Percentiles rank a stretch among this genome's conserved stretches.
Evolutionary conservation across 331 rosid genomes (phyloP).

Genomic region (Stylosanthes scabra): DNA sequence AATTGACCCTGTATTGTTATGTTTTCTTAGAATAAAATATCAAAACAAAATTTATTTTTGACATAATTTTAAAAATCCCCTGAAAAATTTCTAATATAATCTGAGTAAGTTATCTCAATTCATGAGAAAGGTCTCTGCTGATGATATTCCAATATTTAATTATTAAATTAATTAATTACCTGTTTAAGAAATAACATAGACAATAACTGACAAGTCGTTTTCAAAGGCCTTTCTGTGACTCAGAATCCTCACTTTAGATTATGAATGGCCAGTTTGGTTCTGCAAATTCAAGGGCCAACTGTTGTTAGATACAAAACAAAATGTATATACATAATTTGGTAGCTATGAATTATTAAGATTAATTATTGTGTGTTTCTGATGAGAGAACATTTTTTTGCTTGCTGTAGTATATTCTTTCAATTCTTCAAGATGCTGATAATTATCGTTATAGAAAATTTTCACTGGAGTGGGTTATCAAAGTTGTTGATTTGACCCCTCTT

Average conservation of each 20-base stretch:
- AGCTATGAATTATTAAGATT: background rate
- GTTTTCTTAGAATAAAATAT: too few species aligned
- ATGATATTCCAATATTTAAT: background rate
- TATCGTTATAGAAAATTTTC: background rate
- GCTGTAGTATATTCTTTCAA: background rate
- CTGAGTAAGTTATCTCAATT: background rate
- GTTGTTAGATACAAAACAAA: background rate
- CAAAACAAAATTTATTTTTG: too few species aligned
- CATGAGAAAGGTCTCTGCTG: background rate
- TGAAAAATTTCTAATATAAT: too few species aligned
- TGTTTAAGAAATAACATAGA: background rate
- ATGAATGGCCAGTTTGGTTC: slow-evolving; percentile 11
- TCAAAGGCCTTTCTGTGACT: slow-evolving; percentile 15
- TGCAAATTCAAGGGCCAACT: background rate
- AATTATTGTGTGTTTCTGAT: background rate
- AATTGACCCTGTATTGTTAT: too few species aligned
- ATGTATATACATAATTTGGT: background rate
- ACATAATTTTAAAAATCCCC: too few species aligned
- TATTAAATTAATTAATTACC: background rate
- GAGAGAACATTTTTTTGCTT: background rate
- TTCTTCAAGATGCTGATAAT: background rate
- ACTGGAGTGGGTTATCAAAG: background rate
- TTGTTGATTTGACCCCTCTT: background rate
- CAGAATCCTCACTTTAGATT: slow-evolving; percentile 10
- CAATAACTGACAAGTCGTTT: slow-evolving; percentile 18